Conservation (phyloP, 2,329 filamentous ascomycete genomes). For the Dactylellina haptotyla region DNA sequence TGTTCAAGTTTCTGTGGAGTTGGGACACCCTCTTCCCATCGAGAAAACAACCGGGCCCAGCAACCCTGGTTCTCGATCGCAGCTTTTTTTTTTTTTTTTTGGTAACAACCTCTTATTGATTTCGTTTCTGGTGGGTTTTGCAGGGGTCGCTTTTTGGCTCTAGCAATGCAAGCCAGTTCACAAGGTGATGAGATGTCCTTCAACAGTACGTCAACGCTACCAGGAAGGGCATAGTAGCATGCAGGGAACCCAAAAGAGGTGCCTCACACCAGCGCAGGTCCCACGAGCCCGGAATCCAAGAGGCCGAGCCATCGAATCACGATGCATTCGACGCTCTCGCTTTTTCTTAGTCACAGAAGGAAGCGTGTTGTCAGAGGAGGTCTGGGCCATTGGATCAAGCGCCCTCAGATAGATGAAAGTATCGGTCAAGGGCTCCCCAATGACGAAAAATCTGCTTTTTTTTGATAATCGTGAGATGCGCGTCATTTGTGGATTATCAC, state of each 20-base stretch:
- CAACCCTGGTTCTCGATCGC: background rate
- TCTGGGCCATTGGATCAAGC: background rate
- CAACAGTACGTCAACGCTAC: conserved; percentile 50
- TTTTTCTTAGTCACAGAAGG: background rate
- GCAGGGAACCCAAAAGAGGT: conserved; percentile 39
- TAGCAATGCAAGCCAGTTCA: conserved; percentile 52
- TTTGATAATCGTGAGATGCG: conserved; percentile 5
- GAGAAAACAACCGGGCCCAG: conserved; percentile 23
- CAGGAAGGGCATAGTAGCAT: conserved; percentile 37
- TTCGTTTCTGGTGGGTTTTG: conserved; percentile 15
- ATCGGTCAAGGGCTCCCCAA: too few relatives aligned
- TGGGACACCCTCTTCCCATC: conserved; percentile 47
- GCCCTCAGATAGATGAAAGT: conserved; percentile 2
- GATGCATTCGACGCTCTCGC: background rate
- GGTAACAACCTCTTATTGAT: background rate
- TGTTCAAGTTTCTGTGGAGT: conserved; percentile 34
- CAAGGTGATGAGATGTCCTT: conserved; percentile 53
- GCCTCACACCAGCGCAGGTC: conserved; percentile 53
- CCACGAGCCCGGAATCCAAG: conserved; percentile 49
- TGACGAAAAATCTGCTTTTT: background rate
- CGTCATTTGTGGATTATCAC: conserved; percentile 32
- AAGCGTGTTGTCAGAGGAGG: background rate
- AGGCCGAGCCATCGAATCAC: conserved; percentile 40
- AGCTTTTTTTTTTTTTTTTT: conserved; percentile 6
- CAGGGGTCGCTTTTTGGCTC: conserved; percentile 43